Base-by-base conservation (phyloP, 2,329 filamentous ascomycete genomes). In the Diaporthe sp. region DNA sequence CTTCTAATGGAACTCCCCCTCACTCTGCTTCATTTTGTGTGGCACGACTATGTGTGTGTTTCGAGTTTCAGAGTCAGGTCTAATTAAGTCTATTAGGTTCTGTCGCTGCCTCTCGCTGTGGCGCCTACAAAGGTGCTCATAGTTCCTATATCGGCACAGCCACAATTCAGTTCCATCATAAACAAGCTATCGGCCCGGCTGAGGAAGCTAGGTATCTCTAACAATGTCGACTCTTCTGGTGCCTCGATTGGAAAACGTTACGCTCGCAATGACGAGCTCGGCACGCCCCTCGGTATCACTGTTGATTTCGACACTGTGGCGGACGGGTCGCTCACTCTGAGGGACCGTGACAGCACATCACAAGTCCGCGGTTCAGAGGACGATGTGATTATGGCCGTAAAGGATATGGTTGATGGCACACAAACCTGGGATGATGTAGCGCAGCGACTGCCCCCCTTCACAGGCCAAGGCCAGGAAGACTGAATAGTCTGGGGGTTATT, bases 111-210 rank as follows among this genome's bases (percentile, higher is more conserved):
- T 37, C 88, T 89, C 6, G 89, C 91, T 0, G 90, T 98, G 70
- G 95, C 97, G n/a, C 97, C 97, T 2, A 98, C 94, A 78, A 98
- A 98, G 88, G 95, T 98, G 68, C 91, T 98, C 74, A 92, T 99
- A 75, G 95, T 98, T 31, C 96, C 96, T 44, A 90, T 98, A 58
- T 98, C 95, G 72, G 91, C 90, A 80, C 94, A 98, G 82, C 85
- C 91, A 65, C 91, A 93, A 78, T 98, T 98, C 88, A 91, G 90
- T 79, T 94, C 95, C n/a, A 89, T 94, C 59, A 88, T 96, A 72
- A 89, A 91, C 80, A 88, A 91, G 79, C 87, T 98, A 78, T 94
- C 94, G 74, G 89, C 92, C 81, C 93, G 92, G 81, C 92, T 98
- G 75, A 93, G 95, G 80, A 90, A 90, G 69, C 85, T 94, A 72